Conservation (phyloP, 2,329 filamentous ascomycete species). For the Trichoderma citrinoviride region DNA sequence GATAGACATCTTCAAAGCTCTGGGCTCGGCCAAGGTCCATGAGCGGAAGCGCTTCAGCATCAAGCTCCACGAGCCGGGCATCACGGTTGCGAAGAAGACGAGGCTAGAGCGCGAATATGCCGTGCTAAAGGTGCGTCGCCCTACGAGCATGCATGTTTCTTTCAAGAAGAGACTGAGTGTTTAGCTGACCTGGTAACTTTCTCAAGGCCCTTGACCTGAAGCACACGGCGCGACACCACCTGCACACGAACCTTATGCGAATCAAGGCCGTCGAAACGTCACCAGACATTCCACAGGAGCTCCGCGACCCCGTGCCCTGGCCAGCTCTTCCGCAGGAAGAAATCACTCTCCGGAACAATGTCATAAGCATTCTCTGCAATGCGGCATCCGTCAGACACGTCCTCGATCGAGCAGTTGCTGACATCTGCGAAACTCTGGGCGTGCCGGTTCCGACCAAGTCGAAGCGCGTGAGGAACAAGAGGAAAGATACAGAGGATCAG, state of each 20-base stretch:
- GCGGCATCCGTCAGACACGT: constrained; percentile 49
- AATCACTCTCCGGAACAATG: constrained; percentile 52
- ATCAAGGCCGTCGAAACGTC: constrained; percentile 53
- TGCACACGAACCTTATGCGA: constrained; percentile 54
- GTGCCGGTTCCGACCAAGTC: constrained; percentile 46
- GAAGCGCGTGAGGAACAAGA: constrained; percentile 34
- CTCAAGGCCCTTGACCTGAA: constrained; percentile 55
- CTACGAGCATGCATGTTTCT: not conserved
- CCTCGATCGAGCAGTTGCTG: constrained; percentile 48
- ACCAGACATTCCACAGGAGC: constrained; percentile 48
- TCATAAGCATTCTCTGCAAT: constrained; percentile 58
- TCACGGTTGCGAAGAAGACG: constrained; percentile 48
- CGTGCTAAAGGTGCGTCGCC: constrained; percentile 49
- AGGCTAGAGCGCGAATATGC: constrained; percentile 61
- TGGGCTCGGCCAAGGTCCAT: constrained; percentile 72
- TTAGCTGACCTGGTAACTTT: not conserved
- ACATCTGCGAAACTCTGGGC: constrained; percentile 48
- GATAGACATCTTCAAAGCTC: constrained; percentile 61
- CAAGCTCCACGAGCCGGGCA: constrained; percentile 48
- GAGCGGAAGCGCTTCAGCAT: constrained; percentile 75
- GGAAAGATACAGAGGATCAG: constrained; percentile 34
- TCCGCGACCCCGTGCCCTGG: constrained; percentile 48
- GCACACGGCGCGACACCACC: constrained; percentile 55
- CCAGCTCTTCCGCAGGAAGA: constrained; percentile 54
- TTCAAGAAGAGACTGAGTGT: too few species aligned